Evolutionary conservation across 2,329 filamentous ascomycete genomes (phyloP).

Genomic region (Trichoderma hamatum): DNA sequence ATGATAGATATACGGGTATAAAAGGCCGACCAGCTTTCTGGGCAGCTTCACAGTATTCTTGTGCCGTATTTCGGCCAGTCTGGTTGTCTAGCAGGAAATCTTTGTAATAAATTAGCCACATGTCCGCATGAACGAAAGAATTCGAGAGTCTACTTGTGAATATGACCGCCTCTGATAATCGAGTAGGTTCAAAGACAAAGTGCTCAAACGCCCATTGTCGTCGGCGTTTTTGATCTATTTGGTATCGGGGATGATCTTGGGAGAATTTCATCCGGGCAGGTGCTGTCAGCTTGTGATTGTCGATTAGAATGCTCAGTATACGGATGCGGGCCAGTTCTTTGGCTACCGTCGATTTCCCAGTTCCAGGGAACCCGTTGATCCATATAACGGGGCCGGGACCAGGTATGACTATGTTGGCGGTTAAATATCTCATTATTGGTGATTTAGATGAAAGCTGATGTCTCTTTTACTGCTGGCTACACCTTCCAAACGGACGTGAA

Average conservation of each 20-base stretch:
- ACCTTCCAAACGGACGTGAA: neutral
- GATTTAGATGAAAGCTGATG: neutral
- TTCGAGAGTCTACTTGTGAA: neutral
- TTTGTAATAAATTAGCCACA: neutral
- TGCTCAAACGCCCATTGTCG: neutral
- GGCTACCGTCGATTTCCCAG: neutral
- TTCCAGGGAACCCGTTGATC: constrained; percentile 11
- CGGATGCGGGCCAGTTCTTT: neutral
- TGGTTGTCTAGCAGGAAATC: neutral
- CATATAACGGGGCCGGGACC: neutral
- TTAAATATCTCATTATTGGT: neutral
- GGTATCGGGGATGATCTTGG: neutral
- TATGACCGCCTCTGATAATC: neutral
- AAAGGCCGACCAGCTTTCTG: neutral
- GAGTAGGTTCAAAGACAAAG: neutral
- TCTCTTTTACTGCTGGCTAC: neutral
- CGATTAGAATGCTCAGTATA: neutral
- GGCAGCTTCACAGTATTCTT: neutral
- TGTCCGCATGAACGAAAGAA: neutral
- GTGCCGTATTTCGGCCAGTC: neutral
- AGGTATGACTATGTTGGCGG: neutral
- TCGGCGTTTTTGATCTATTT: neutral
- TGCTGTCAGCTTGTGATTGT: neutral
- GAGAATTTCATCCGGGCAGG: neutral
- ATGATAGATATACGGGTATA: neutral